Base-by-base conservation (phyloP, 495 filamentous ascomycete genomes). In the Daldinia concentrica region DNA sequence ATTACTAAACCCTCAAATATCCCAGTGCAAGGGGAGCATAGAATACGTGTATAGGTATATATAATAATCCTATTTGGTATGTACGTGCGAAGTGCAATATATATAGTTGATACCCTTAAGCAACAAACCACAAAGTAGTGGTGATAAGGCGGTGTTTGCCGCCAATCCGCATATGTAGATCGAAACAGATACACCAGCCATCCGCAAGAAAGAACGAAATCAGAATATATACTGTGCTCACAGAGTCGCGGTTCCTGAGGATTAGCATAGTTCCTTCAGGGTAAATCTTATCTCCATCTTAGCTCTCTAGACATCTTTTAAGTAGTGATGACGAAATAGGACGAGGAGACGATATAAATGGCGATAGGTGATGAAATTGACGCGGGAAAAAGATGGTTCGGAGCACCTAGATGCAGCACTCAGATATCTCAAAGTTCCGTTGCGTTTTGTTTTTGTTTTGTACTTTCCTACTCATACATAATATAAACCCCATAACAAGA, bases 391-490 rank as follows among this genome's bases (percentile, higher is more conserved):
- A 17, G 17, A 43, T 29, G 27, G n/a, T 24, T 36, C 26, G 36
- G 14, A 61, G 30, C 41, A 51, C 37, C 30, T 51, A 11, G 24
- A 48, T 26, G 11, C 30, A 58, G 41, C 14, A 17, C 51, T 62
- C 41, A 52, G 57, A 62, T 39, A 62, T 58, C 17, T 48, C 51
- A 58, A 62, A 9, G 19, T 59, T 57, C 66, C 24, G 58, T 66
- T 58, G 43, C 34, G 55, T 66, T 67, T 61, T 60, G 58, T 68
- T 24, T 58, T 58, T 48, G 22, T 63, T 62, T 62, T 72, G n/a
- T 43, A 54, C 43, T 57, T 64, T 56, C 63, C 30, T 74, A 74
- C 55, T 74, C 67, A 55, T 74, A 74, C 72, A 74, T 61, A 52
- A 41, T 74, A 74, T 73, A 74, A 71, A 36, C 27, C 54, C 19